A percentile compares a stretch with the other conserved stretches of the same genome.
Conservation (phyloP, 371 early-diverging fungal species). For the Mucor sp. region DNA sequence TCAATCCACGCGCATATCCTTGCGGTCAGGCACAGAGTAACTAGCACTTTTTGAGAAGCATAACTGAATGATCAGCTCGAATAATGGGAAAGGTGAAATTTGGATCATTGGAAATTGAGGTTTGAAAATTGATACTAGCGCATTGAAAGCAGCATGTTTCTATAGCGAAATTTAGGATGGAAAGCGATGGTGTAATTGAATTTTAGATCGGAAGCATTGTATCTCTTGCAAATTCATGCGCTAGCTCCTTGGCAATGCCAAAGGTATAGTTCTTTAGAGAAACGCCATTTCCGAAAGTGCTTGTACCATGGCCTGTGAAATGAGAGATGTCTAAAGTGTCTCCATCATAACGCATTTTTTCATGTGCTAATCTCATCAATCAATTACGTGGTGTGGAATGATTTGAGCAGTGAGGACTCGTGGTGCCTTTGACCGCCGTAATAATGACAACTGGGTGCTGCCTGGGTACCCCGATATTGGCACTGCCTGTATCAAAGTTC, state of each 20-base stretch:
- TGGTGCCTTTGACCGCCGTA: slow-evolving; percentile 21
- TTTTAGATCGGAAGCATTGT: too few relatives aligned
- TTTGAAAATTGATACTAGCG: too few relatives aligned
- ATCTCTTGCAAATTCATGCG: slow-evolving; percentile 18
- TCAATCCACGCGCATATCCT: slow-evolving; percentile 24
- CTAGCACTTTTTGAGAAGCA: slow-evolving; percentile 32
- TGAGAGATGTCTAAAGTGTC: slow-evolving; percentile 42
- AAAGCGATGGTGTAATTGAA: too few relatives aligned
- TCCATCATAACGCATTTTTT: slow-evolving; percentile 45
- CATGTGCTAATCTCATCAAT: slow-evolving; percentile 14
- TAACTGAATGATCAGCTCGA: too few relatives aligned
- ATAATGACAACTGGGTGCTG: slow-evolving; percentile 24
- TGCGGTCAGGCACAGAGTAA: slow-evolving; percentile 37
- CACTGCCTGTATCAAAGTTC: slow-evolving; percentile 62
- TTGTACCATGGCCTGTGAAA: slow-evolving; percentile 34
- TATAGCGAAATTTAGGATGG: too few relatives aligned
- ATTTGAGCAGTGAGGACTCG: not conserved
- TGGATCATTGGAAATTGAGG: too few relatives aligned
- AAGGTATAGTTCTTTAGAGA: slow-evolving; percentile 17
- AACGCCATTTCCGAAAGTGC: slow-evolving; percentile 31
- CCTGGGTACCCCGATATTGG: slow-evolving; percentile 51
- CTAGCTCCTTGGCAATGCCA: slow-evolving; percentile 22
- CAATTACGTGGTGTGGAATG: too few relatives aligned
- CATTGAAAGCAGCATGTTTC: too few relatives aligned
- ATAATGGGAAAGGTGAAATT: too few relatives aligned